phyloP scores from a whole-genome alignment of 2,329 filamentous ascomycete species.

The Talaromyces sp. region DNA sequence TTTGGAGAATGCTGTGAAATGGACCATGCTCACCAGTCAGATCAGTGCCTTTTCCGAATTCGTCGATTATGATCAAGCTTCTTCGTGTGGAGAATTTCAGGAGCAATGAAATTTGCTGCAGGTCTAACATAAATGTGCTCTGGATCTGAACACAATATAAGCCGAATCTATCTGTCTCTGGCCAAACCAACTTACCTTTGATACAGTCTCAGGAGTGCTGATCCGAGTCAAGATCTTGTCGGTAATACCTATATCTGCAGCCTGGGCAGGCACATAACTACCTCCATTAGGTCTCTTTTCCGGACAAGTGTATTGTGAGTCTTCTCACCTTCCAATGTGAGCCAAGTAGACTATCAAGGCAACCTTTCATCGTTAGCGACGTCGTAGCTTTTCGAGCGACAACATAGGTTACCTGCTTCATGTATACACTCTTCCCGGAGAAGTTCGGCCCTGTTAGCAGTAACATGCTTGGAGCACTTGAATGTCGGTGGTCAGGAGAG shows the following conservation, averaged over 20 bases:
- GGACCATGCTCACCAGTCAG: constrained; percentile 43
- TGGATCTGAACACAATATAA: constrained; percentile 43
- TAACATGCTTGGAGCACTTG: constrained; percentile 61
- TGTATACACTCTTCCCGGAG: constrained; percentile 92
- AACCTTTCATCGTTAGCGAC: constrained; percentile 39
- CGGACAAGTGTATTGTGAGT: not conserved
- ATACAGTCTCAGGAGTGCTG: constrained; percentile 67
- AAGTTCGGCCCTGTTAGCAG: constrained; percentile 91
- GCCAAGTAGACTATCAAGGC: constrained; percentile 89
- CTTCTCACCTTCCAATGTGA: constrained; percentile 65
- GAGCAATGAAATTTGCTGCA: constrained; percentile 79
- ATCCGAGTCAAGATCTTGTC: constrained; percentile 90
- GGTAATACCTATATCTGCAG: constrained; percentile 75
- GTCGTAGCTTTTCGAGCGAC: not conserved
- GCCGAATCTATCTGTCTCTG: not conserved
- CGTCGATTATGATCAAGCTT: constrained; percentile 85
- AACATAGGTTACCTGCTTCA: constrained; percentile 65
- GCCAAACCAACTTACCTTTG: constrained; percentile 39
- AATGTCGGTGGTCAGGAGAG: not conserved
- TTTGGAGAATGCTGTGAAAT: too few relatives aligned
- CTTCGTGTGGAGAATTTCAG: constrained; percentile 68
- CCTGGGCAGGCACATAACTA: constrained; percentile 79
- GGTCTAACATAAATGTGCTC: constrained; percentile 72
- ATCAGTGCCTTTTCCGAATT: constrained; percentile 74
- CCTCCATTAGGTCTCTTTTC: not conserved